phyloP scores from a whole-genome alignment of 768 basidiomycete species.

The Boletus tylopilopsis region DNA sequence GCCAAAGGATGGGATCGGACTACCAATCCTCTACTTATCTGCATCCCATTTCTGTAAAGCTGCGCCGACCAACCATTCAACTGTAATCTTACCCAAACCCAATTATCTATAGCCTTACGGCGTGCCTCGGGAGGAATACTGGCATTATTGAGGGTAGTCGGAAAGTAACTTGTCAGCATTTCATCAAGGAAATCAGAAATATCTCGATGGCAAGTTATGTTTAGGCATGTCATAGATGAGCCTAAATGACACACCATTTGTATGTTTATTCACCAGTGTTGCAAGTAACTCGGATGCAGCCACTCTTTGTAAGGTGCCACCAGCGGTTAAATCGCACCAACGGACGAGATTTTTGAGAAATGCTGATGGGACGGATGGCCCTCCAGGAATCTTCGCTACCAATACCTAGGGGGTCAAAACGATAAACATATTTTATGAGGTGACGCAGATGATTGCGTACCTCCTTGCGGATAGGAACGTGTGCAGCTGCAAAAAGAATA shows the following conservation, averaged over 20 bases:
- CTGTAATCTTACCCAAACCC: slow-evolving; percentile 61
- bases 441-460: slow-evolving; percentile 34
- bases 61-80: neutral
- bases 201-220: slow-evolving; percentile 32
- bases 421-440: neutral
- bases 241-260: slow-evolving; percentile 47
- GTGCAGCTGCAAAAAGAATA: slow-evolving; percentile 59
- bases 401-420: slow-evolving; percentile 43
- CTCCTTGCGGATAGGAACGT: slow-evolving; percentile 65
- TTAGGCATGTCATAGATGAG: neutral
- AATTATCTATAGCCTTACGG: slow-evolving; percentile 49
- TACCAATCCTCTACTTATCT: slow-evolving; percentile 80
- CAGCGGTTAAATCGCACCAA: slow-evolving; percentile 54
- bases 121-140: slow-evolving; percentile 37
- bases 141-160: slow-evolving; percentile 38
- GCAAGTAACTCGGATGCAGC: slow-evolving; percentile 57
- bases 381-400: slow-evolving; percentile 29
- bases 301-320: slow-evolving; percentile 49
- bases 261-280: slow-evolving; percentile 75
- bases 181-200: slow-evolving; percentile 41
- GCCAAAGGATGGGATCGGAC: slow-evolving; percentile 66
- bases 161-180: slow-evolving; percentile 49
- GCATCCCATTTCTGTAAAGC: neutral
- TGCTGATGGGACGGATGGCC: slow-evolving; percentile 42
- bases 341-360: slow-evolving; percentile 53